phyloP scores from a whole-genome alignment of 1,284 basidiomycete genomes.

The Moesziomyces antarcticus region DNA sequence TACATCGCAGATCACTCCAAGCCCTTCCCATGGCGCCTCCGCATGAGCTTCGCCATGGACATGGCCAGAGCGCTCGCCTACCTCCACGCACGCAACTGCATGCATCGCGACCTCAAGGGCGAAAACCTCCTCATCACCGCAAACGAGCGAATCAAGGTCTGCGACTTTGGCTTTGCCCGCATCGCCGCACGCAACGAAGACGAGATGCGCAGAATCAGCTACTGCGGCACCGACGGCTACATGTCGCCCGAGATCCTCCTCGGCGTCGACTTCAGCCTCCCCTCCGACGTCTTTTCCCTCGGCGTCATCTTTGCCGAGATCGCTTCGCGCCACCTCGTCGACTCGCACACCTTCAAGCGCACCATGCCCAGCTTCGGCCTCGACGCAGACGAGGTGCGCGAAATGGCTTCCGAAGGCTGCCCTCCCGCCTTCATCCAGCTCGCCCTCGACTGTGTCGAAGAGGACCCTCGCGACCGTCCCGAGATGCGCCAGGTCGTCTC shows the following conservation, averaged over 20 bases:
- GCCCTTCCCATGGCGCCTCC: constrained; percentile 70
- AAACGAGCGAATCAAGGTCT: constrained; percentile 93
- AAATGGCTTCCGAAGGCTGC: constrained; percentile 79
- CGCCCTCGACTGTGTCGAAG: constrained; percentile 80
- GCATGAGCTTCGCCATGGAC: constrained; percentile 93
- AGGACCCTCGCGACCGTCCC: constrained; percentile 79
- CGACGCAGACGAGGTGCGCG: constrained; percentile 79
- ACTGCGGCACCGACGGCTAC: constrained; percentile 87
- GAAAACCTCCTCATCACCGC: constrained; percentile 94
- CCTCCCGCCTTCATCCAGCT: constrained; percentile 82
- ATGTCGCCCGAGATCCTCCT: constrained; percentile 87
- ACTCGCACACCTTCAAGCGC: constrained; percentile 70
- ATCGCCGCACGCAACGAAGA: constrained; percentile 91
- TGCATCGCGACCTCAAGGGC: constrained; percentile 86
- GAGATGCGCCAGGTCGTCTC: constrained; percentile 81
- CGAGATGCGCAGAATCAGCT: constrained; percentile 89
- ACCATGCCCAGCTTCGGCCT: constrained; percentile 74
- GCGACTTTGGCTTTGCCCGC: constrained; percentile 91
- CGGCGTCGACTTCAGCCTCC: constrained; percentile 88
- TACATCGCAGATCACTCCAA: constrained; percentile 60
- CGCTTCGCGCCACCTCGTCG: constrained; percentile 82
- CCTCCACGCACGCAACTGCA: constrained; percentile 84
- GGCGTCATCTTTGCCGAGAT: constrained; percentile 97
- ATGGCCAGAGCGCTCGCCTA: constrained; percentile 94
- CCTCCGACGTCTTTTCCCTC: constrained; percentile 92